Evolutionary conservation across 2,329 filamentous ascomycete genomes (phyloP), one percentile per base, ranked within the genome.

Genomic region (Aureobasidium pullulans): DNA sequence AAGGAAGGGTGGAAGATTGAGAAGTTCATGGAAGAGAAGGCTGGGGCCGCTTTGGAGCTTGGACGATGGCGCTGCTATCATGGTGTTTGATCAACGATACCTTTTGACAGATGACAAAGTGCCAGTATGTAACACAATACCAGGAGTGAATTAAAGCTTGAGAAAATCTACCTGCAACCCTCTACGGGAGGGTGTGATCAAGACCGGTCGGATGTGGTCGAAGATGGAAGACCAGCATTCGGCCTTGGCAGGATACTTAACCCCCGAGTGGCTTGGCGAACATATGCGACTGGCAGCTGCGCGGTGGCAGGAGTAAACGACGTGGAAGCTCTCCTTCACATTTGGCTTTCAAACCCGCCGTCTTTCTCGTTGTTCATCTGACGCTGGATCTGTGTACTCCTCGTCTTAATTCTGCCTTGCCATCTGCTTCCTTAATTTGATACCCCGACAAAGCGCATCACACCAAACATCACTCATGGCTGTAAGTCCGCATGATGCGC

Each of bases 291-390:
- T 53, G 49, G 49, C 49, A 53, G 37, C 49, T 53, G 49, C 28
- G 49, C 28, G 49, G 53, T 43, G 42, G 53, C 53, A 46, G 53
- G 42, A 47, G 53, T 57, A 57, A 57, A 57, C 53, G 53, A 56
- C 40, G 29, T 54, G 52, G 52, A 47, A 57, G 53, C 42, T 57
- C 28, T 43, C 52, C 39, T 56, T 43, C 40, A 57, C 53, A 47
- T 46, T 53, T 28, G 7, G 4, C 42, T 23, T 42, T 57, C 42
- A n/a, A 44, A 23, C 42, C 32, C 40, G 53, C 28, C 40, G 47
- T 46, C 42, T 39, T 43, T 43, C 53, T 39, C 29, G 13, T 57
- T 57, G 39, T 57, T 47, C 53, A 57, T 23, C 34, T 37, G 43
- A 57, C 42, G 36, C 32, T 47, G 53, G 16, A 47, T 32, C 28